Evolutionary conservation across 2,329 filamentous ascomycete species (phyloP), one percentile per base, ranked within the genome.

Genomic region (Simplicillium aogashimaense): DNA sequence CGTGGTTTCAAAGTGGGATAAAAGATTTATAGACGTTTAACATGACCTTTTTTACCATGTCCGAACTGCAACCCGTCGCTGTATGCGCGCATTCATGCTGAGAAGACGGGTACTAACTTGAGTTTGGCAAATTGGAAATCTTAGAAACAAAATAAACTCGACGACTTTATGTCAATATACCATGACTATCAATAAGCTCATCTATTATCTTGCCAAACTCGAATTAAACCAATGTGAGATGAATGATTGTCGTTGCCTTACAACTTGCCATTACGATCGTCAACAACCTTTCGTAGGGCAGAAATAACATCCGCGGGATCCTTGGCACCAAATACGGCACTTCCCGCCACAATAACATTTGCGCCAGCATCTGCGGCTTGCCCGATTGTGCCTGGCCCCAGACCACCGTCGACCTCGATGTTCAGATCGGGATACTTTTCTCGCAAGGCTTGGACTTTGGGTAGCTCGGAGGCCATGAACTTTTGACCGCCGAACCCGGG

Each of bases 401-500:
- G 64, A 3, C 92, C 92, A 39, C 92, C 92, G 59, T 98, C 92
- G 32, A 98, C 90, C 65, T 98, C 92, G 53, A 98, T 98, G 66
- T 95, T 92, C 46, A 98, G 67, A 6, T 95, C 76, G 3, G 92
- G 90, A 59, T 97, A 98, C 54, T 77, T 79, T 57, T 81, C 68
- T 44, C 92, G 79, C 51, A 98, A 71, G 31, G 82, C 87, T 49
- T 83, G 66, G 17, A 98, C 92, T 68, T 98, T 98, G 57, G 90
- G 88, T 50, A 98, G 77, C 67, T 95, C 87, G 7, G 86, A 86
- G 11, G 87, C 81, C 88, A 97, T 97, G 72, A 98, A 98, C 58
- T 95, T 95, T 60, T 98, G 92, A 7, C 92, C 92, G 47, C 92
- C 92, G 57, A 98, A 98, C 35, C 92, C 92, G 35, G 92, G 92